Base-by-base conservation (phyloP, 108 stramenopile species). In the Epithemia pelagica region DNA sequence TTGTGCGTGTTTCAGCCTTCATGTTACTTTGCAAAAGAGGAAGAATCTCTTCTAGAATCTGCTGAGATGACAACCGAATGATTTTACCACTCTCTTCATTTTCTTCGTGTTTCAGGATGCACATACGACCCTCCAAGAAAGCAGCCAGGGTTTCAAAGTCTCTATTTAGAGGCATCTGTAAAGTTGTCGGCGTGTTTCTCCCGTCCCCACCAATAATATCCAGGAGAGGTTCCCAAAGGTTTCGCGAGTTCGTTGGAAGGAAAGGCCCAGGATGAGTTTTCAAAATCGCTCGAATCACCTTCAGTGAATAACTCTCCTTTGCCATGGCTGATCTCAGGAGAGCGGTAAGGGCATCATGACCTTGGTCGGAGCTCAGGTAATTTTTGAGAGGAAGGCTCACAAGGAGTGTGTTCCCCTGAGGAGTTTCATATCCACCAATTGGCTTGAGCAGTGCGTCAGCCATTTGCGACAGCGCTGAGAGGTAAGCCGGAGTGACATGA, bases 11-110 rank as follows among this genome's bases (percentile, higher is more conserved):
- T 46, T 46, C 37, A 15, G 37, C 5, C 5, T 10, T 15, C 37
- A 46, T 10, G 15, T 15, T 10, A 10, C 10, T 10, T 58, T 31
- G 69, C 51, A 68, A 80, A 37, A 27, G 70, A 52, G 28, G 59
- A 56, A 52, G 25, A 21, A 32, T 70, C 52, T 1, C 19, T 46
- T 33, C 54, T 54, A 30, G 57, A 30, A 23, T 22, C 20, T n/a
- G 46, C 52, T 7, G 7, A 0, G 46, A 65, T 52, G 3, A 55
- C 51, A 62, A 54, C n/a, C 54, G 37, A 5, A 46, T 5, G 37
- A 10, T 15, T 15, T 46, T 46, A 15, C 37, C n/a, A n/a, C n/a
- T n/a, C n/a, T n/a, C 5, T 46, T 46, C 37, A 46, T 46, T 46
- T 46, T 15, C 37, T 5, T 46, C 5, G 37, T n/a, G n/a, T n/a